Percentiles rank a stretch among this genome's conserved stretches.
phyloP scores from a whole-genome alignment of 768 basidiomycete species.

The Lactarius deliciosus region DNA sequence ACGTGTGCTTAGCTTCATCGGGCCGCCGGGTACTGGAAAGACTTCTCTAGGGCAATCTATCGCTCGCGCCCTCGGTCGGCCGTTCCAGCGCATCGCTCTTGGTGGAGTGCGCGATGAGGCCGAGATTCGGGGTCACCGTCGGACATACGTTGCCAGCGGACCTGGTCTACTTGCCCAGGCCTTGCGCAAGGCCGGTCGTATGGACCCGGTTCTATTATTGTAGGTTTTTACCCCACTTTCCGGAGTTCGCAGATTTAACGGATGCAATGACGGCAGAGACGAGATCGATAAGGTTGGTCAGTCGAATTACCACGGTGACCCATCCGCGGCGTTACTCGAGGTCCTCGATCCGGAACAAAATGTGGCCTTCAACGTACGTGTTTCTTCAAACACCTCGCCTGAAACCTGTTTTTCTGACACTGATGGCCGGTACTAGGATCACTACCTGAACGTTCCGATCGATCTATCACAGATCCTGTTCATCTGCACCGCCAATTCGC shows the following conservation, averaged over 20 bases:
- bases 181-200: constrained; percentile 75
- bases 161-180: constrained; percentile 87
- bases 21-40: constrained; percentile 90
- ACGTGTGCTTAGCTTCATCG: constrained; percentile 60
- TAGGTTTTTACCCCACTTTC: constrained; percentile 32
- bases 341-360: constrained; percentile 96
- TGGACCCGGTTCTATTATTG: constrained; percentile 79
- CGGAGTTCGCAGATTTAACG: constrained; percentile 6
- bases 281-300: constrained; percentile 92
- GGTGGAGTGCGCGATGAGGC: constrained; percentile 95
- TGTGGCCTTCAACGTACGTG: constrained; percentile 69
- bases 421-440: constrained; percentile 54
- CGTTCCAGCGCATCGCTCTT: constrained; percentile 89
- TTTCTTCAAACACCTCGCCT: constrained; percentile 12
- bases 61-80: constrained; percentile 76
- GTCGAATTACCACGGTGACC: constrained; percentile 89
- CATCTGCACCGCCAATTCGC: constrained; percentile 88
- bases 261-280: constrained; percentile 45
- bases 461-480: constrained; percentile 88
- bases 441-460: constrained; percentile 87
- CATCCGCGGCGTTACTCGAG: constrained; percentile 85
- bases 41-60: constrained; percentile 89
- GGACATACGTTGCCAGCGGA: constrained; percentile 91
- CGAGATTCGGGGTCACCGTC: constrained; percentile 70
- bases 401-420: not conserved